Conservation (phyloP, 129 eudicot species). For the Arctium minus region DNA sequence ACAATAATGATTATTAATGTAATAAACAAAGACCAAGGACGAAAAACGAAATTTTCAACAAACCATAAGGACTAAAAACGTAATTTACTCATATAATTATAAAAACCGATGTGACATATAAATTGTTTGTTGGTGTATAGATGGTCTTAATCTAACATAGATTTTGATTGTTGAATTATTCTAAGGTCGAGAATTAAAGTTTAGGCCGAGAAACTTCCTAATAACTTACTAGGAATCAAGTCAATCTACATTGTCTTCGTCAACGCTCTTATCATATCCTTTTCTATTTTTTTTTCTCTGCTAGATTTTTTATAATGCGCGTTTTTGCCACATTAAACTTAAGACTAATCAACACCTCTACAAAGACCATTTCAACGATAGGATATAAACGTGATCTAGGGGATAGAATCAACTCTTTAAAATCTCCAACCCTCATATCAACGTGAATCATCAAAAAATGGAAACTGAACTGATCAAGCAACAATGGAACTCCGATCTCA, state of each 20-base stretch:
- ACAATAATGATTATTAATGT: too few relatives aligned
- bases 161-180: neutral
- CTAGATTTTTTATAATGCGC: neutral
- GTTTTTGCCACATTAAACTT: neutral
- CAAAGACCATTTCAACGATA: constrained; percentile 9
- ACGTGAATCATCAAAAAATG: constrained; percentile 10
- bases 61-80: too few relatives aligned
- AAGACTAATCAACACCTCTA: neutral
- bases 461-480: neutral
- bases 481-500: constrained; percentile 6
- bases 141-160: neutral
- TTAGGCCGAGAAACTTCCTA: neutral
- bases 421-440: neutral
- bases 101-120: too few relatives aligned
- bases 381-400: neutral
- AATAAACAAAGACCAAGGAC: too few relatives aligned
- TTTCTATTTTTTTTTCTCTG: neutral
- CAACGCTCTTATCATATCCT: neutral
- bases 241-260: neutral
- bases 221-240: constrained; percentile 4
- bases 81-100: too few relatives aligned
- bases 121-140: too few relatives aligned
- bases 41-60: too few relatives aligned
- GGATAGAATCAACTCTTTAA: constrained; percentile 15
- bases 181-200: too few relatives aligned